phyloP scores from a whole-genome alignment of 208 protist genomes.

The Leishmania gerbilli region DNA sequence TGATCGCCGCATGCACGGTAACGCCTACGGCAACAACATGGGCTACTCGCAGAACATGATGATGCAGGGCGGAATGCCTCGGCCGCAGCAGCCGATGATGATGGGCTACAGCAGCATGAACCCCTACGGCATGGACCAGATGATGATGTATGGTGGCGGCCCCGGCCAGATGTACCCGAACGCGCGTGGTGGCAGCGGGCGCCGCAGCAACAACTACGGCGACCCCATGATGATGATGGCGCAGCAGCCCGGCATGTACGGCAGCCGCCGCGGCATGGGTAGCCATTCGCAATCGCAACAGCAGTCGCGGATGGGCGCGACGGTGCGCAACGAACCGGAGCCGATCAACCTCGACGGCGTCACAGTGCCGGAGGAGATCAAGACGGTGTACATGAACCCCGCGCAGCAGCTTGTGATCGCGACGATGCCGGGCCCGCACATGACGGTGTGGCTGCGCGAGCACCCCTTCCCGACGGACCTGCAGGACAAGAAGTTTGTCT shows the following conservation, averaged over 20 bases:
- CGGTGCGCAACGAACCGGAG: conserved; percentile 49
- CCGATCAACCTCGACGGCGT: conserved; percentile 47
- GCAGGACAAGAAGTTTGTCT: conserved; percentile 69
- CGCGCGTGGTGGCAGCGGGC: conserved; percentile 13
- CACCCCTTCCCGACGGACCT: conserved; percentile 49
- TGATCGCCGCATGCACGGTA: conserved; percentile 12
- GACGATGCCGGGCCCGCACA: conserved; percentile 79
- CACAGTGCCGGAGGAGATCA: conserved; percentile 63
- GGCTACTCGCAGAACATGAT: conserved; percentile 13
- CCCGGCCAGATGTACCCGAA: conserved; percentile 20
- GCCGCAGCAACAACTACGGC: conserved; percentile 20
- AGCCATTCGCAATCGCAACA: not conserved
- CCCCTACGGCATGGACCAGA: conserved; percentile 26
- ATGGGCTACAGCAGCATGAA: conserved; percentile 19
- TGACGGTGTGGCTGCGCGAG: conserved; percentile 86
- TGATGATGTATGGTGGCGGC: conserved; percentile 36
- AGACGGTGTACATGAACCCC: conserved; percentile 71
- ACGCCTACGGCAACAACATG: conserved; percentile 23
- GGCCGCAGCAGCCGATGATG: conserved; percentile 26
- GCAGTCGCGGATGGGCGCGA: conserved; percentile 10
- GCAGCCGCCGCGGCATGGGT: conserved; percentile 12
- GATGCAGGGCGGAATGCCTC: conserved; percentile 19
- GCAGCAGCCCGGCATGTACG: conserved; percentile 20
- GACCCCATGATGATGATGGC: conserved; percentile 33
- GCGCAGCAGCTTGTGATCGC: conserved; percentile 65